Conservation (phyloP, 164 flowering plant species). For the grape (Vitis vinifera) region ASM3070453v1 NC_081812.1:8648001-8648500, state of each 20-base stretch:
- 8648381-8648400: not conserved
- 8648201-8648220: constrained; percentile 1
- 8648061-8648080: not conserved
- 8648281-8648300: constrained; percentile 99
- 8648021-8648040: too few species aligned
- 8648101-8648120: constrained; percentile 2
- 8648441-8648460: too few species aligned
- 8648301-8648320: constrained; percentile 77
- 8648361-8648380: not conserved
- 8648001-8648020: too few species aligned
- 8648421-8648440: not conserved
- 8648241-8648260: constrained; percentile 43
- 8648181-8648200: not conserved
- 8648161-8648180: constrained; percentile 90
- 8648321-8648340: constrained; percentile 83
- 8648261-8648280: constrained; percentile 94
- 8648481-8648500: not conserved
- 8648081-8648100: not conserved
- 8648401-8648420: not conserved
- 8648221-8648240: constrained; percentile 4
- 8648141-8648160: constrained; percentile 93
- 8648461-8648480: too few species aligned
- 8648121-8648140: constrained; percentile 75
- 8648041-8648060: too few species aligned
- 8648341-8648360: constrained; percentile 49